phyloP scores from a whole-genome alignment of 805 yeast species.

The Candida suzukii region DNA sequence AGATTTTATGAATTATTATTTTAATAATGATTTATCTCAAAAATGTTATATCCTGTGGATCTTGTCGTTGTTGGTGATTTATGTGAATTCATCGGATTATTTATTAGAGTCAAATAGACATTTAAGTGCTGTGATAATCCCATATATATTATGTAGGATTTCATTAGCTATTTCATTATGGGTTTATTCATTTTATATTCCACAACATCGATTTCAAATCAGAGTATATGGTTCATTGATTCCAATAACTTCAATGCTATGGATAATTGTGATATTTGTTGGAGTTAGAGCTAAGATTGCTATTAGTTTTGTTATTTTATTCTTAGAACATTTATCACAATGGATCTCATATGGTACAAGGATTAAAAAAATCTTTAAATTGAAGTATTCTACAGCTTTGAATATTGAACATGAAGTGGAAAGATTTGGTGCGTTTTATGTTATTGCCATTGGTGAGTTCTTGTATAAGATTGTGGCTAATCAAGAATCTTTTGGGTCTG shows the following conservation, averaged over 20 bases:
- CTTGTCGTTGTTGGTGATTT: slow-evolving; percentile 39
- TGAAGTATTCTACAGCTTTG: slow-evolving; percentile 49
- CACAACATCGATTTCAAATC: slow-evolving; percentile 45
- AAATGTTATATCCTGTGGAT: slow-evolving; percentile 46
- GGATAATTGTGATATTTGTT: slow-evolving; percentile 49
- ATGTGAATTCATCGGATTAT: slow-evolving; percentile 38
- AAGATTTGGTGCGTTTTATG: slow-evolving; percentile 47
- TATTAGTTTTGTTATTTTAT: slow-evolving; percentile 31
- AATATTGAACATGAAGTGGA: slow-evolving; percentile 66
- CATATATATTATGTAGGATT: slow-evolving; percentile 41
- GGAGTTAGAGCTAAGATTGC: slow-evolving; percentile 39
- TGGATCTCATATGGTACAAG: slow-evolving; percentile 38
- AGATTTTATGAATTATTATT: slow-evolving; percentile 58
- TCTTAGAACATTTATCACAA: slow-evolving; percentile 34
- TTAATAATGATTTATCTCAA: slow-evolving; percentile 53
- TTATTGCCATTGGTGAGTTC: slow-evolving; percentile 63
- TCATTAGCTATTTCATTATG: slow-evolving; percentile 27
- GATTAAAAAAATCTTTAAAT: slow-evolving; percentile 33
- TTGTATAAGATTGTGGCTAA: slow-evolving; percentile 44
- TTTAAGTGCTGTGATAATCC: slow-evolving; percentile 38
- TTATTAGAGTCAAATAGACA: slow-evolving; percentile 26
- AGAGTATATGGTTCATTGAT: slow-evolving; percentile 30
- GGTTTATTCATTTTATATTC: slow-evolving; percentile 37
- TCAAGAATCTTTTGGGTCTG: slow-evolving; percentile 36
- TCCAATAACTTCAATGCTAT: slow-evolving; percentile 30